These are phyloP conservation scores for Lagerstroemia speciosa DNA, from an alignment of 345 rosid species.

Conservation along the genomic window DNA sequence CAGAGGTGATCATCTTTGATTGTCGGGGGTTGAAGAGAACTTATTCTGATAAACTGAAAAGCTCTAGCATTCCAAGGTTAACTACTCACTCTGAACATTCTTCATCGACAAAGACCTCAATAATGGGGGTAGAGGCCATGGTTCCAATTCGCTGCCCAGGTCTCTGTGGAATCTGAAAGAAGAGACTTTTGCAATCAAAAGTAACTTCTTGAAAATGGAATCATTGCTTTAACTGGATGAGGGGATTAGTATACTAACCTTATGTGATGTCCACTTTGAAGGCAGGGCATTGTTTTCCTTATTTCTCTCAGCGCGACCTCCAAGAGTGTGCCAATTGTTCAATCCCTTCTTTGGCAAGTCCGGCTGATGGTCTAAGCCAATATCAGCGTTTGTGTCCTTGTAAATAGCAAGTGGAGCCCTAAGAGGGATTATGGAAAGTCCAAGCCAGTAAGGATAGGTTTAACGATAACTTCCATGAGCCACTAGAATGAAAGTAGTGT, in stretches of 20 bases:
- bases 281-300: slow-evolving; percentile 80
- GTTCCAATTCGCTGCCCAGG: slow-evolving; percentile 33
- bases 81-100: slow-evolving; percentile 55
- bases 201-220: background rate
- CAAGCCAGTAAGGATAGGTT: background rate
- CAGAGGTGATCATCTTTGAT: background rate
- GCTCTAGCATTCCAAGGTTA: background rate
- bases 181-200: background rate
- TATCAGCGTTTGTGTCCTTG: slow-evolving; percentile 38
- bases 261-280: slow-evolving; percentile 63
- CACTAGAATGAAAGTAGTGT: background rate
- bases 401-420: slow-evolving; percentile 57
- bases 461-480: background rate
- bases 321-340: slow-evolving; percentile 58
- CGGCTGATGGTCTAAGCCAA: slow-evolving; percentile 22
- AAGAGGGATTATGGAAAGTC: slow-evolving; percentile 5
- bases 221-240: background rate
- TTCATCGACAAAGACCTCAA: slow-evolving; percentile 80
- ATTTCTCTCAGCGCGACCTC: slow-evolving; percentile 72
- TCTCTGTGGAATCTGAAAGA: slow-evolving; percentile 56
- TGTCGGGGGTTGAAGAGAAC: background rate
- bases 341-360: slow-evolving; percentile 38
- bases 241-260: slow-evolving; percentile 28
- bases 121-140: slow-evolving; percentile 30
- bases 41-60: background rate